These are phyloP conservation scores for Aspergillus hancockii DNA, from an alignment of 495 filamentous ascomycete genomes.

Conservation along the genomic window DNA sequence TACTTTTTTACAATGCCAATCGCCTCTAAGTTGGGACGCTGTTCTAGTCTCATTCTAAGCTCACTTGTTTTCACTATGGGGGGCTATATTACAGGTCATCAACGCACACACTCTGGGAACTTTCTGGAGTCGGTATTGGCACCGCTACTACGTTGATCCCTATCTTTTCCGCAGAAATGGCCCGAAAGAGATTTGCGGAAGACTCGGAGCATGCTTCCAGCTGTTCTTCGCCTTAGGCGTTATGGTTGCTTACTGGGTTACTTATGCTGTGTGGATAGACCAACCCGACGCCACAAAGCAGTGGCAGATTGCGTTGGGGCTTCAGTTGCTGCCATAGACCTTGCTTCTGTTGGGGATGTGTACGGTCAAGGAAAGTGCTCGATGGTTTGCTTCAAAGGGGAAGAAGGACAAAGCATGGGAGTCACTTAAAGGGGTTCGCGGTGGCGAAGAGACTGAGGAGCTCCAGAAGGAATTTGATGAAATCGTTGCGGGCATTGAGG, in stretches of 20 bases:
- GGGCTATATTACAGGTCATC: constrained; percentile 46
- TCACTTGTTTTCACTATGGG: constrained; percentile 44
- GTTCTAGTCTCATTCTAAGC: constrained; percentile 38
- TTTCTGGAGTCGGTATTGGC: constrained; percentile 58
- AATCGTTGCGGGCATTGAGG: constrained; percentile 45
- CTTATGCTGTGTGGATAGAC: constrained; percentile 45
- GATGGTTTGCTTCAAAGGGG: constrained; percentile 53
- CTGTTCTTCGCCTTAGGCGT: constrained; percentile 51
- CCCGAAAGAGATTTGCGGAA: constrained; percentile 52
- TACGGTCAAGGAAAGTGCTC: constrained; percentile 46
- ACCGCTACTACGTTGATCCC: constrained; percentile 54
- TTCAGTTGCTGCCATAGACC: constrained; percentile 48
- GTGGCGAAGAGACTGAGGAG: constrained; percentile 38
- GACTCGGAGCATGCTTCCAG: constrained; percentile 52
- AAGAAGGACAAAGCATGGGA: constrained; percentile 42
- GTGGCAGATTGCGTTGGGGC: constrained; percentile 55
- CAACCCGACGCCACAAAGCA: constrained; percentile 35
- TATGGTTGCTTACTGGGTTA: constrained; percentile 52
- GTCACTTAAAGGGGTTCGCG: constrained; percentile 48
- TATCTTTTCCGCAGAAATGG: constrained; percentile 55
- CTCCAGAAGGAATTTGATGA: constrained; percentile 47
- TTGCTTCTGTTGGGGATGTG: constrained; percentile 48
- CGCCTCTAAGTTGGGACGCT: constrained; percentile 43
- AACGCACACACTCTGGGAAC: constrained; percentile 42
- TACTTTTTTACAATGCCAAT: constrained; percentile 50